Evolutionary conservation across 83 land plant genomes (phyloP).

Genomic region (Larix sibirica): DNA sequence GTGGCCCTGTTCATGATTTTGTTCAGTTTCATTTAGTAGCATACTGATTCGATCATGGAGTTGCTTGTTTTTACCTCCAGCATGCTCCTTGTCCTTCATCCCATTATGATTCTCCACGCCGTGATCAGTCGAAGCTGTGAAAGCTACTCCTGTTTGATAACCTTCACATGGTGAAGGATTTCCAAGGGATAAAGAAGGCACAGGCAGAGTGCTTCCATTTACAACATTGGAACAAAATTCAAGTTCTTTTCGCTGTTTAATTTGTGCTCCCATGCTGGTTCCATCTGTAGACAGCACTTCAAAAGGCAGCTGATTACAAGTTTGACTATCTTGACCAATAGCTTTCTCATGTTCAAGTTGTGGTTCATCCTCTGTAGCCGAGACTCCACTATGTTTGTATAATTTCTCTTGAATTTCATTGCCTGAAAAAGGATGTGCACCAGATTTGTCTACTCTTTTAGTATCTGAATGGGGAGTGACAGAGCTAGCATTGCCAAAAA

Average conservation of each 20-base stretch:
- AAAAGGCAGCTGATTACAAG: not conserved
- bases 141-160: not conserved
- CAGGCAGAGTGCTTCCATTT: not conserved
- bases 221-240: not conserved
- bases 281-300: no score
- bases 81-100: not conserved
- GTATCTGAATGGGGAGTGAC: not conserved
- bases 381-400: not conserved
- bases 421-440: no score
- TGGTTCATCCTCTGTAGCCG: not conserved
- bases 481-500: not conserved
- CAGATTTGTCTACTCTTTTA: not conserved
- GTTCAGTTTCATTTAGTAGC: not conserved
- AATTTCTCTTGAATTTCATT: no score
- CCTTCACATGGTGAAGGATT: not conserved
- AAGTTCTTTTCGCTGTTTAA: no score
- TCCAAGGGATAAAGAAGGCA: not conserved
- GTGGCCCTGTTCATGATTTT: not conserved
- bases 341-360: no score
- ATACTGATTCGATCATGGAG: not conserved
- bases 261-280: no score
- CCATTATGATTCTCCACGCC: not conserved
- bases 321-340: not conserved
- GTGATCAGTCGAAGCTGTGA: not conserved
- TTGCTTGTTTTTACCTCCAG: not conserved